phyloP scores from a whole-genome alignment of 202 grass and related monocot genomes.

The Brachypodium distachyon region DNA sequence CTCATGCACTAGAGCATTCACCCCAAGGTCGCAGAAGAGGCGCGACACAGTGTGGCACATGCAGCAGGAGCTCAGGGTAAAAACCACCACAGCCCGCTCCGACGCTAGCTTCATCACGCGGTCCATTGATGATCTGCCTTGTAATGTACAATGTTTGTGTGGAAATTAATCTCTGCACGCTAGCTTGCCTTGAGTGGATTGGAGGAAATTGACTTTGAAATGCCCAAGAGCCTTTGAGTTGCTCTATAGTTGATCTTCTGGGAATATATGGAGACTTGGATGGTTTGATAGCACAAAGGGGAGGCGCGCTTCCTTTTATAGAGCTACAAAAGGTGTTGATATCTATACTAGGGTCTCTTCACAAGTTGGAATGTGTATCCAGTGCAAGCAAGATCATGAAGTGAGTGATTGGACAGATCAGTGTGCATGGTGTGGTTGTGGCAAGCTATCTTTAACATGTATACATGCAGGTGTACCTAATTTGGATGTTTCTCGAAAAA shows the following conservation, averaged over 20 bases:
- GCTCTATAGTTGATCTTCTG: not conserved
- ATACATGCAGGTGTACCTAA: not conserved
- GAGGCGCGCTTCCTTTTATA: constrained; percentile 11
- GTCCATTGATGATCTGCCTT: constrained; percentile 35
- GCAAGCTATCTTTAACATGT: not conserved
- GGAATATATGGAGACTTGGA: not conserved
- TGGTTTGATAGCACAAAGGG: not conserved
- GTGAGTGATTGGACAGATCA: not conserved
- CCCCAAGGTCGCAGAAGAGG: not conserved
- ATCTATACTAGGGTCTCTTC: not conserved
- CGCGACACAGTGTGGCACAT: constrained; percentile 39
- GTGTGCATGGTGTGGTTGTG: not conserved
- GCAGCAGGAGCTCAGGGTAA: constrained; percentile 61
- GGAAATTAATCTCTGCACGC: no score
- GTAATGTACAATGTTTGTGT: not conserved
- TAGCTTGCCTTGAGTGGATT: not conserved
- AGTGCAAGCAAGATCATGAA: not conserved
- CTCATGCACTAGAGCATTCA: constrained; percentile 39
- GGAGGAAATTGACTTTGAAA: not conserved
- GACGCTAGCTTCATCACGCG: constrained; percentile 46
- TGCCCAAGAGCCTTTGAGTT: not conserved
- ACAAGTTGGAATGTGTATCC: not conserved
- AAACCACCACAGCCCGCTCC: constrained; percentile 48
- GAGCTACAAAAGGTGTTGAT: not conserved
- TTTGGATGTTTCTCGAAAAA: not conserved